phyloP scores from a whole-genome alignment of 176 grass and related monocot species.

The Elymus sibiricus region DNA sequence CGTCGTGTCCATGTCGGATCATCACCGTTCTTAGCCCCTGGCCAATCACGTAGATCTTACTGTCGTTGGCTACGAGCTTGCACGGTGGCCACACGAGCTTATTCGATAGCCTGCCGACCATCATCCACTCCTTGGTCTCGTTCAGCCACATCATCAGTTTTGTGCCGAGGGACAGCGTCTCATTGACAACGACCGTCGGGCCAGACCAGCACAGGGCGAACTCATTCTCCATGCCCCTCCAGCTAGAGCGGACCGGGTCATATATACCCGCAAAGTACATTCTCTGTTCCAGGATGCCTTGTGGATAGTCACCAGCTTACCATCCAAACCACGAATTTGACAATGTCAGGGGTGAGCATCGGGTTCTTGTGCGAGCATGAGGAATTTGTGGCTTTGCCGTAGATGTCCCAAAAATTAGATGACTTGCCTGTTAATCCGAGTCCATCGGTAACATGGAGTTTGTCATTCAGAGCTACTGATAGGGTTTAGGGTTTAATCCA shows the following conservation, averaged over 20 bases:
- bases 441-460: conserved; percentile 51
- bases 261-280: conserved; percentile 60
- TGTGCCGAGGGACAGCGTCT: conserved; percentile 29
- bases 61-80: conserved; percentile 41
- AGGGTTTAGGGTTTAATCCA: too few species aligned
- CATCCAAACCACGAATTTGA: conserved; percentile 56
- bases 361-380: conserved; percentile 54
- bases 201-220: conserved; percentile 44
- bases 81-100: too few species aligned
- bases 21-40: conserved; percentile 41
- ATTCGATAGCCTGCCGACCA: conserved; percentile 50
- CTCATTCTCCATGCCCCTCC: conserved; percentile 44
- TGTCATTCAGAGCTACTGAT: conserved; percentile 46
- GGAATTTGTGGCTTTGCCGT: conserved; percentile 38
- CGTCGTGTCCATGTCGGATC: conserved; percentile 46
- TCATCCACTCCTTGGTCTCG: conserved; percentile 43
- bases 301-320: conserved; percentile 59
- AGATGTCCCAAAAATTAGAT: conserved; percentile 80
- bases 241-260: conserved; percentile 27
- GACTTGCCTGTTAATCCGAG: conserved; percentile 44
- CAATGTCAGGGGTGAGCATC: conserved; percentile 50
- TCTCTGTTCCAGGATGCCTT: conserved; percentile 40
- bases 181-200: conserved; percentile 43
- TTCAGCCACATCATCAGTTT: conserved; percentile 62
- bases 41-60: conserved; percentile 51